Conservation (phyloP, 1,284 basidiomycete species). For the Fomitopsis pinicola region DNA sequence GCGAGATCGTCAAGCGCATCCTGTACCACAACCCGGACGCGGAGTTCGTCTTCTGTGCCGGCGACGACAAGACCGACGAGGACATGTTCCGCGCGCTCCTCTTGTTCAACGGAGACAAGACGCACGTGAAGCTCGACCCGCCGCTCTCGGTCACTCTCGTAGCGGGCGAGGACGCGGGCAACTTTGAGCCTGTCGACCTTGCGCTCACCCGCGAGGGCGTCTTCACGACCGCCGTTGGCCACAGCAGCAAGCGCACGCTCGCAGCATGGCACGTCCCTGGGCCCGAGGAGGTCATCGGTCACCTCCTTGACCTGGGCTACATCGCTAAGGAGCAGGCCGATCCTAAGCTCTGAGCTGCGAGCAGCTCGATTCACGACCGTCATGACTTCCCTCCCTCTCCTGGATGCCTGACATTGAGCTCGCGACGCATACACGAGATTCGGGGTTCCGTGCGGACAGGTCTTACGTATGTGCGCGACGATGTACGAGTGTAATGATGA, state of each 20-base stretch:
- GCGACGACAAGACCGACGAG: conserved; percentile 98
- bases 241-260: conserved; percentile 81
- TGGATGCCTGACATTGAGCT: neutral
- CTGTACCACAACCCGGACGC: conserved; percentile 90
- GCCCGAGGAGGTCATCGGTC: conserved; percentile 69
- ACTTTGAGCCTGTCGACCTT: conserved; percentile 55
- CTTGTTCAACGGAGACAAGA: conserved; percentile 49
- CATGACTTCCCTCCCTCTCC: neutral
- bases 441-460: neutral
- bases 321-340: conserved; percentile 12
- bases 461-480: neutral
- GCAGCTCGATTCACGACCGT: neutral
- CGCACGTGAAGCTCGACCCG: conserved; percentile 57
- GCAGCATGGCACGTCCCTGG: conserved; percentile 88
- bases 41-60: conserved; percentile 95
- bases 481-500: conserved; percentile 9
- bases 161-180: conserved; percentile 20
- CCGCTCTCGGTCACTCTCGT: conserved; percentile 72
- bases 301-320: conserved; percentile 54
- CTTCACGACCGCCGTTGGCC: conserved; percentile 87
- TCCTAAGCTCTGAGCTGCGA: conserved; percentile 16
- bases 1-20: conserved; percentile 95
- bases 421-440: conserved; percentile 1
- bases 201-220: conserved; percentile 64
- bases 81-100: conserved; percentile 93